Percentiles rank a stretch among this genome's conserved stretches.
Evolutionary conservation across 352 stramenopile genomes (phyloP).

Genomic region (Globisporangium ultimum): DNA sequence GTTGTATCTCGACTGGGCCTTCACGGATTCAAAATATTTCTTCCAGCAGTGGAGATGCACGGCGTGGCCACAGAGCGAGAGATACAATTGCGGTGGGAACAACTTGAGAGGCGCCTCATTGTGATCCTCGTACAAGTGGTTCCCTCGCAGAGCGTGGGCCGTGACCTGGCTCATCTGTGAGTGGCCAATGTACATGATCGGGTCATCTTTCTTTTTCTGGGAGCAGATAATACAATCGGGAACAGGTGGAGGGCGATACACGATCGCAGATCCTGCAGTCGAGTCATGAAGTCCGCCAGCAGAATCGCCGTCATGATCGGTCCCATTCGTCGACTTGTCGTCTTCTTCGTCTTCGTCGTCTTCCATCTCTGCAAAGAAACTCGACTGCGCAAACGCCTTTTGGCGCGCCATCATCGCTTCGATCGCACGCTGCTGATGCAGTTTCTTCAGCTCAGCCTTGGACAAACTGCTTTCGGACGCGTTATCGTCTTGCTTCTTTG

Average conservation of each 20-base stretch:
- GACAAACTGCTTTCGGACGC: constrained; percentile 53
- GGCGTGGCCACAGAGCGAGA: constrained; percentile 87
- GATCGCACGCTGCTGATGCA: constrained; percentile 80
- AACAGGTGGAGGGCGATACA: constrained; percentile 59
- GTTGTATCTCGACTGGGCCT: constrained; percentile 63
- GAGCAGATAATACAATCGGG: constrained; percentile 86
- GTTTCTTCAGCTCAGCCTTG: constrained; percentile 71
- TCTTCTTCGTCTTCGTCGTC: constrained; percentile 61
- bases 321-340: constrained; percentile 14
- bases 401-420: constrained; percentile 82
- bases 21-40: constrained; percentile 88
- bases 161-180: constrained; percentile 70
- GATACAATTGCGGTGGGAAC: constrained; percentile 66
- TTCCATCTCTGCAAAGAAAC: constrained; percentile 66
- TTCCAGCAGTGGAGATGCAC: constrained; percentile 88
- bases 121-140: no score
- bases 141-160: constrained; percentile 24
- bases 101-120: neutral
- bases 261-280: constrained; percentile 28
- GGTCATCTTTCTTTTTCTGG: constrained; percentile 78
- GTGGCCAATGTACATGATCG: constrained; percentile 86
- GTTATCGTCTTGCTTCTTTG: constrained; percentile 57
- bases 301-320: constrained; percentile 13
- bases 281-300: neutral
- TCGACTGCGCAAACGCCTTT: constrained; percentile 71